These are phyloP conservation scores for Parachaetomium inaequale DNA, from an alignment of 495 filamentous ascomycete species.

Conservation along the genomic window DNA sequence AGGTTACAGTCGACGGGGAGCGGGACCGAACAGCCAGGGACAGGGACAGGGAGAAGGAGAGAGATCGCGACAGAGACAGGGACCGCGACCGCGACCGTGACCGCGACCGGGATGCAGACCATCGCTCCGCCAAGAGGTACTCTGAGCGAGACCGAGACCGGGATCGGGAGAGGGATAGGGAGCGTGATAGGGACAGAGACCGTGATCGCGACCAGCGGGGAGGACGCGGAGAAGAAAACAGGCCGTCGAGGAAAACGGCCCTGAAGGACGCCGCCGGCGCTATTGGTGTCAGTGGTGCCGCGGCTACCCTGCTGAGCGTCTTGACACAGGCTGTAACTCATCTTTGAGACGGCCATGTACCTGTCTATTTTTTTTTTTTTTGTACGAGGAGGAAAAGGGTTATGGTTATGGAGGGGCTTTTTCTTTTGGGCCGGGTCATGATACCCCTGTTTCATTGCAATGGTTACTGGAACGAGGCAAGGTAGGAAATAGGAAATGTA, in stretches of 20 bases:
- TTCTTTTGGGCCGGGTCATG: background rate
- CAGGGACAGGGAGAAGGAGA: too few relatives aligned
- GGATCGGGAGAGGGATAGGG: constrained; percentile 11
- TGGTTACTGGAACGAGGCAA: background rate
- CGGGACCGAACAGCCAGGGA: too few relatives aligned
- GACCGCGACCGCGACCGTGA: too few relatives aligned
- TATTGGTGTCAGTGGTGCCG: constrained; percentile 50
- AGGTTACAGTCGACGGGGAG: too few relatives aligned
- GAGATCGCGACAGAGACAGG: constrained; percentile 29
- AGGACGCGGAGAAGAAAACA: constrained; percentile 30
- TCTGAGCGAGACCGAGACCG: constrained; percentile 20
- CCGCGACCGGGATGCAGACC: constrained; percentile 27
- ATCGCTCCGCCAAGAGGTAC: background rate
- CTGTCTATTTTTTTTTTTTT: constrained; percentile 9
- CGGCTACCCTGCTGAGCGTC: constrained; percentile 49
- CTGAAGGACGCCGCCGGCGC: constrained; percentile 41
- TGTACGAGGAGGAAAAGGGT: background rate
- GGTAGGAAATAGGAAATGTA: background rate
- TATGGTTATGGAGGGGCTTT: background rate
- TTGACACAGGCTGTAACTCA: constrained; percentile 46
- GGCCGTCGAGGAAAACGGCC: constrained; percentile 35
- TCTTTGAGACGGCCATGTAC: constrained; percentile 19
- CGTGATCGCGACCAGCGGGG: constrained; percentile 27
- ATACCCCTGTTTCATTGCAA: background rate
- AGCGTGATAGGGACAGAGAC: constrained; percentile 29